A percentile compares a stretch with the other conserved stretches of the same genome.
These are phyloP conservation scores for Cryptosporidium bovis DNA, from an alignment of 169 alveolate species.

Conservation along the genomic window DNA sequence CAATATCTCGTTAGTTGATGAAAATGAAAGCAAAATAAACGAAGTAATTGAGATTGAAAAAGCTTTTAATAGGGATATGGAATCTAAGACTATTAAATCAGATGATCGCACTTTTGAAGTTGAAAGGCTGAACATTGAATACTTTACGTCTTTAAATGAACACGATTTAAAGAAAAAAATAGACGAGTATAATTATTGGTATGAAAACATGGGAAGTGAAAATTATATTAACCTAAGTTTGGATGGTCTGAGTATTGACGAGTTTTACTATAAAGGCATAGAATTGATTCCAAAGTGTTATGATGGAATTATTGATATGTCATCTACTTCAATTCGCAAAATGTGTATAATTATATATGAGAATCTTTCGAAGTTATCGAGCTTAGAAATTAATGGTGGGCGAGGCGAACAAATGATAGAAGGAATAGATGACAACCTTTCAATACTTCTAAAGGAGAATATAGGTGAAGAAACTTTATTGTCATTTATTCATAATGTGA, in stretches of 20 bases:
- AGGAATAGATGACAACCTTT: not conserved
- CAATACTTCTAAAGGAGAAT: not conserved
- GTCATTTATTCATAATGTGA: slow-evolving; percentile 22
- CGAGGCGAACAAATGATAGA: not conserved
- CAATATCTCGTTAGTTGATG: too few relatives aligned
- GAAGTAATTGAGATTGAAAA: slow-evolving; percentile 7
- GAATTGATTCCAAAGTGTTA: slow-evolving; percentile 23
- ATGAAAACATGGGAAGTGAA: slow-evolving; percentile 6
- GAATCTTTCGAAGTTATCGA: not conserved
- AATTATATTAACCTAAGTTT: slow-evolving; percentile 22
- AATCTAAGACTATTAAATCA: not conserved
- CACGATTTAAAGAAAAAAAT: slow-evolving; percentile 20
- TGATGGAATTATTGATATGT: slow-evolving; percentile 49
- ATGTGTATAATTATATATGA: slow-evolving; percentile 34
- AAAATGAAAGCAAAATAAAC: too few relatives aligned
- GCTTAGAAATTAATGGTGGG: not conserved
- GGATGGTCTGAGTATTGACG: slow-evolving; percentile 50
- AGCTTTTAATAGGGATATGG: not conserved
- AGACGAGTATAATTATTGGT: slow-evolving; percentile 47
- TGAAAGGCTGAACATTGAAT: slow-evolving; percentile 34
- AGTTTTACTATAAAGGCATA: slow-evolving; percentile 30
- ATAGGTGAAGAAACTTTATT: slow-evolving; percentile 29
- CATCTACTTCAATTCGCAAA: slow-evolving; percentile 5
- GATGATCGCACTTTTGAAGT: not conserved
- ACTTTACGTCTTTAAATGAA: slow-evolving; percentile 24